Evolutionary conservation across 75 land plant species (phyloP), one percentile per base, ranked within the genome.

Genomic region (Pseudotsuga menziesii): DNA sequence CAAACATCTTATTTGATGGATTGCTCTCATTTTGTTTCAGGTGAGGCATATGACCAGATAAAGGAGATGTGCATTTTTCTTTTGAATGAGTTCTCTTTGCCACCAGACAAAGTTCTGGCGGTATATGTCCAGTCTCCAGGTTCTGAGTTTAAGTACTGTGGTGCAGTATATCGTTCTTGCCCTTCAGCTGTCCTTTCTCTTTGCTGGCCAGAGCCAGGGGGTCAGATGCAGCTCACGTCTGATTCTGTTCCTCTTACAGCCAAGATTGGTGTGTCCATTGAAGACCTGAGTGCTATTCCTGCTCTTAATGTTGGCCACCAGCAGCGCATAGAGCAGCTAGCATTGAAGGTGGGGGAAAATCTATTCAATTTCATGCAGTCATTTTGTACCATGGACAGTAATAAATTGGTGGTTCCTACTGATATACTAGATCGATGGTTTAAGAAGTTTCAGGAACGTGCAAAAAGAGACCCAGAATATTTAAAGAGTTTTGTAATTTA

Each of bases 331-430:
- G 99, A 97, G 88, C 82, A 84, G 72, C 76, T 94, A 72, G 99
- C 99, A 9, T 13, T 97, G 82, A 89, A 86, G 78, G 98, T 97
- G 7, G 99, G 99, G 39, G 98, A 97, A 80, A 97, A 91, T 55
- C 80, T 97, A 76, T 94, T 97, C 85, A 97, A 97, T 77, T 97
- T 92, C 77, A 97, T 97, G 99, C 99, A 97, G 83, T 91, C 93
- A 13, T 97, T 94, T 73, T 97, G 99, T 74, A 86, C 90, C 9
- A 87, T 84, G 16, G 99, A 97, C 70, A 94, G 89, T 39, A 77
- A 78, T 13, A 89, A 83, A 58, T 80, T 94, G 56, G 89, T 96
- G 11, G 98, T 97, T 57, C 98, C 99, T 20, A 85, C 89, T 88
- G 99, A 97, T 61, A 97, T 97, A 58, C 56, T 97, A 80, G 95